These are phyloP conservation scores for Capniomyces stellatus DNA, from an alignment of 371 early-diverging fungal genomes.

Conservation along the genomic window DNA sequence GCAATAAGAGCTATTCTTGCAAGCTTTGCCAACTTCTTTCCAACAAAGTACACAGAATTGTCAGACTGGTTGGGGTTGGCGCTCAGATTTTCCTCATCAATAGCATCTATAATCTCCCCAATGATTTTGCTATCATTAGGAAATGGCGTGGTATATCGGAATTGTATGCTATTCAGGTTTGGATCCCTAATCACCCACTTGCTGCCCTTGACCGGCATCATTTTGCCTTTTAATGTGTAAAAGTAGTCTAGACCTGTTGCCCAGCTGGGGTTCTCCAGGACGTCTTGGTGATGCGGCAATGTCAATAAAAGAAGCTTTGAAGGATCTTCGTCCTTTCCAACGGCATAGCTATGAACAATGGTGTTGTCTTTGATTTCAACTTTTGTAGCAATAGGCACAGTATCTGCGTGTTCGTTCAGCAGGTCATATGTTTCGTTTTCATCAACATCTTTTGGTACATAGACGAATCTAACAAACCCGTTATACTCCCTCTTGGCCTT, in stretches of 20 bases:
- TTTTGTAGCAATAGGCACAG: background rate
- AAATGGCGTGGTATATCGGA: conserved; percentile 22
- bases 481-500: background rate
- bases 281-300: conserved; percentile 34
- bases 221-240: conserved; percentile 39
- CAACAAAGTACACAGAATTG: conserved; percentile 48
- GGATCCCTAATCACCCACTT: conserved; percentile 36
- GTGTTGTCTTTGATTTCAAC: background rate
- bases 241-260: conserved; percentile 13
- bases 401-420: background rate
- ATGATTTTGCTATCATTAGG: conserved; percentile 19
- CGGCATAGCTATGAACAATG: background rate
- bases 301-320: conserved; percentile 24
- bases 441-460: background rate
- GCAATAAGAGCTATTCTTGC: conserved; percentile 44
- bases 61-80: conserved; percentile 13
- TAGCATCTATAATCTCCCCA: conserved; percentile 21
- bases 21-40: conserved; percentile 47
- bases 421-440: background rate
- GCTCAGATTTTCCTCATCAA: conserved; percentile 18
- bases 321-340: background rate
- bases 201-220: conserved; percentile 39
- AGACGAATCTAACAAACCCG: background rate
- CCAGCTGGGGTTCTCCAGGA: conserved; percentile 8
- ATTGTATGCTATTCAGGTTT: conserved; percentile 12